A percentile compares a stretch with the other conserved stretches of the same genome.
Conservation (phyloP, 2,329 filamentous ascomycete species). For the Sclerotinia subarctica region DNA sequence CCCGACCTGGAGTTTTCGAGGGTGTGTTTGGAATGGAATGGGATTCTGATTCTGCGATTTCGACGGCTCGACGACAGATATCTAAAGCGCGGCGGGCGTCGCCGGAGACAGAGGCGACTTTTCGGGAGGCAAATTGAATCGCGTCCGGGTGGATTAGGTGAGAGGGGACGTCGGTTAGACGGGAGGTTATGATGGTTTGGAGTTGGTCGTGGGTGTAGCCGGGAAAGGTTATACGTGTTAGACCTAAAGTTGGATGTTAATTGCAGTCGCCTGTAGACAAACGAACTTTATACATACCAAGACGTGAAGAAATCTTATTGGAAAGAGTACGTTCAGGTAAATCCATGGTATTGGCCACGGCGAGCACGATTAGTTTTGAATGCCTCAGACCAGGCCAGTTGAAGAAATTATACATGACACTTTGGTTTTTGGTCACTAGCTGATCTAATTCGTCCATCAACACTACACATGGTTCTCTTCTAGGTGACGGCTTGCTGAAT, state of each 20-base stretch:
- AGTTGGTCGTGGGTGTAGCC: conserved; percentile 97
- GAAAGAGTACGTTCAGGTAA: conserved; percentile 91
- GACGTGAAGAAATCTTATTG: conserved; percentile 95
- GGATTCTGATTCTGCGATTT: conserved; percentile 78
- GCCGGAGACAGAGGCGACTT: conserved; percentile 93
- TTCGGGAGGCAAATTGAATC: conserved; percentile 91
- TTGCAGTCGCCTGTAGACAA: conserved; percentile 20
- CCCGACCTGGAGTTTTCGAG: conserved; percentile 51
- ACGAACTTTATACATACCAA: conserved; percentile 44
- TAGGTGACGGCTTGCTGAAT: conserved; percentile 85
- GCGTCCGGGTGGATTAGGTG: conserved; percentile 91
- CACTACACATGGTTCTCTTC: conserved; percentile 91
- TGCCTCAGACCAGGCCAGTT: conserved; percentile 95
- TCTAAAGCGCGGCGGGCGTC: conserved; percentile 90
- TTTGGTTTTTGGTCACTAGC: conserved; percentile 95
- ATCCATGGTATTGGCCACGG: conserved; percentile 99
- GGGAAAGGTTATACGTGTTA: conserved; percentile 94
- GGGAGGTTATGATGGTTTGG: conserved; percentile 96
- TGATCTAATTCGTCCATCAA: conserved; percentile 99
- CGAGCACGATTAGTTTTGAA: conserved; percentile 89
- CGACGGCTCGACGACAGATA: conserved; percentile 91
- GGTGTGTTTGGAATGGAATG: conserved; percentile 54
- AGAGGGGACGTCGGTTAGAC: conserved; percentile 81
- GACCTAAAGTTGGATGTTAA: conserved; percentile 44
- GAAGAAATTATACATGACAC: conserved; percentile 99